Percentiles rank a stretch among this genome's conserved stretches.
Conservation (phyloP, 352 stramenopile genomes). For the Phytophthora fragariaefolia region DNA sequence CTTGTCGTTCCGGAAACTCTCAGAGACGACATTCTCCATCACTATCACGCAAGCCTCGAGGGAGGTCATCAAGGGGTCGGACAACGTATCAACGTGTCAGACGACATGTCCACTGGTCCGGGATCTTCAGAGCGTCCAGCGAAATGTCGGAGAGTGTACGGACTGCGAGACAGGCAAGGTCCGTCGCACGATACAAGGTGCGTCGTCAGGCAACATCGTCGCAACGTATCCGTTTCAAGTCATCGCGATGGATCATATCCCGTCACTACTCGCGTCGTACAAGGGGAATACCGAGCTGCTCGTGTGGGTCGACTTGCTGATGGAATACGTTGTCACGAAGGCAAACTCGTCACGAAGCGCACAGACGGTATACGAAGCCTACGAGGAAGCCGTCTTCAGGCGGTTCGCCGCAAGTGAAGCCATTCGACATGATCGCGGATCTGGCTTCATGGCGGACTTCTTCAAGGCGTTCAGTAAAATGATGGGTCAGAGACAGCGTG, state of each 20-base stretch:
- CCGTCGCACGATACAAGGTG: background rate
- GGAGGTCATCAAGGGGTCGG: constrained; percentile 14
- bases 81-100: constrained; percentile 6
- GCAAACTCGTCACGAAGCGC: background rate
- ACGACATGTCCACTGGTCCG: background rate
- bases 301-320: constrained; percentile 5
- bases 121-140: constrained; percentile 10
- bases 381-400: constrained; percentile 5
- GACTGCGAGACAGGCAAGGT: background rate
- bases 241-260: constrained; percentile 24
- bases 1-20: constrained; percentile 12
- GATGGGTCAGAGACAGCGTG: background rate
- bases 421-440: constrained; percentile 10
- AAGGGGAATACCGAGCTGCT: constrained; percentile 20
- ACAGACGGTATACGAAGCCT: constrained; percentile 1
- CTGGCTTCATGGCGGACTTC: constrained; percentile 16
- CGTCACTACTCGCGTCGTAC: constrained; percentile 6
- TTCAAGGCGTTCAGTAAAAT: constrained; percentile 5
- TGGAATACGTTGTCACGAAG: constrained; percentile 3
- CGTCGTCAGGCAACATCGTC: background rate
- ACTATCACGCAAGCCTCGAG: background rate
- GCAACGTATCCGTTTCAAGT: constrained; percentile 11
- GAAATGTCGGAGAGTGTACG: background rate
- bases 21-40: background rate
- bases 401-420: constrained; percentile 11